Percentiles rank a stretch among this genome's conserved stretches.
Evolutionary conservation across 257 asterid species (phyloP).

Genomic region (Primulina tabacum): DNA sequence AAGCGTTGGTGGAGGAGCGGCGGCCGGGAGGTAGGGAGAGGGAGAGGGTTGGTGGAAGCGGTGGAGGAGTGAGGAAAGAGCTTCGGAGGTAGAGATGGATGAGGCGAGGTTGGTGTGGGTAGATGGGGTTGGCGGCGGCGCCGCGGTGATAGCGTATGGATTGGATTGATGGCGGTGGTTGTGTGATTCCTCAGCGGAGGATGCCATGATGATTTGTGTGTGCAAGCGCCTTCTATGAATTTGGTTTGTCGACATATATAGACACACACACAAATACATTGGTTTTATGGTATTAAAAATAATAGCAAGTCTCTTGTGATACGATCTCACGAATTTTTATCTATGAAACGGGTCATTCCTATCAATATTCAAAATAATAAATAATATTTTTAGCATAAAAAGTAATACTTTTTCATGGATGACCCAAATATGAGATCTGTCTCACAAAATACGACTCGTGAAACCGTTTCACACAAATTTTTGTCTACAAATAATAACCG

Average conservation of each 20-base stretch:
- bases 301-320: rapidly evolving
- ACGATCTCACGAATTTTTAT: too few species aligned
- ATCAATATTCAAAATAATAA: too few species aligned
- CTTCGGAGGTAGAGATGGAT: slow-evolving; percentile 32
- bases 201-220: slow-evolving; percentile 35
- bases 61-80: slow-evolving; percentile 55
- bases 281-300: too few species aligned
- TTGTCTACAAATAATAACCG: too few species aligned
- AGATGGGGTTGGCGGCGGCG: slow-evolving; percentile 84
- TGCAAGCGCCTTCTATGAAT: neutral
- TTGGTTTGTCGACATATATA: too few species aligned
- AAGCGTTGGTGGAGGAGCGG: slow-evolving; percentile 35
- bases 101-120: slow-evolving; percentile 33
- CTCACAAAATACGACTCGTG: too few species aligned
- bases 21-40: slow-evolving; percentile 43
- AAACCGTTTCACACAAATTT: too few species aligned
- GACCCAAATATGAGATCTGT: too few species aligned
- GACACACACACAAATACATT: too few species aligned
- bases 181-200: slow-evolving; percentile 40
- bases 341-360: too few species aligned
- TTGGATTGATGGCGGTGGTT: slow-evolving; percentile 37
- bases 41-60: slow-evolving; percentile 57
- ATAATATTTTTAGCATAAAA: too few species aligned
- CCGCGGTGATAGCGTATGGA: slow-evolving; percentile 41
- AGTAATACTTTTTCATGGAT: too few species aligned